Evolutionary conservation across 441 rosid genomes (phyloP), one percentile per base, ranked within the genome.

Genomic region (Arabidopsis hybrid): DNA sequence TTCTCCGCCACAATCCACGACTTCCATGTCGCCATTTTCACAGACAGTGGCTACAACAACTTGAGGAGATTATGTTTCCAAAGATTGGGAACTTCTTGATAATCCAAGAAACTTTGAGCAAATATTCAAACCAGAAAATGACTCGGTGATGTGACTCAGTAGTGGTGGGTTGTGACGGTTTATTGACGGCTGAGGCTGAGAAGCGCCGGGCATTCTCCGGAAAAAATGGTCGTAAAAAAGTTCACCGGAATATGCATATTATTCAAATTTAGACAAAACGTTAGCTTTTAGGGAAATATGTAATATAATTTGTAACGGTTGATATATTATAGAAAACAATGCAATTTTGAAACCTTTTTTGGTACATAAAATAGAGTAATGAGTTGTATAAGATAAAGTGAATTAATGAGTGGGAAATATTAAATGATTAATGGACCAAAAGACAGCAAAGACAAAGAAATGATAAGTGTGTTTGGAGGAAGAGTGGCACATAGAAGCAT

Each of bases 1-100:
- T 91, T 93, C 55, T 93, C 98, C 68, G 88, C 75, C 73, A 85
- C 70, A 83, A 85, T 70, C 77, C 79, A 75, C 38, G 84, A 85
- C 81, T 86, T 85, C 77, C 83, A 85, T 85, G 85, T 82, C 79
- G 35, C 60, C 80, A 60, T 55, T 69, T 67, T 58, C 52, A 53
- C 73, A 46, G 63, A 46, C 39, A 75, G 63, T 16, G 43, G 55
- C 43, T 56, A 51, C 47, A 26, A 14, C 32, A 67, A 38, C 51
- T 17, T 17, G 4, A 26, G 29, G 29, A 26, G 29, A 26, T 26
- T 26, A 26, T 26, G 29, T 26, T 26, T 26, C 29, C 29, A 26
- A 26, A 26, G 0, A 26, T 26, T 26, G 29, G 29, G 29, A 26
- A 26, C 29, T 26, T 26, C 4, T 26, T 26, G 29, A 26, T 26